Evolutionary conservation across 1,139 yeast species (phyloP).

Genomic region (Taphrina populina): DNA sequence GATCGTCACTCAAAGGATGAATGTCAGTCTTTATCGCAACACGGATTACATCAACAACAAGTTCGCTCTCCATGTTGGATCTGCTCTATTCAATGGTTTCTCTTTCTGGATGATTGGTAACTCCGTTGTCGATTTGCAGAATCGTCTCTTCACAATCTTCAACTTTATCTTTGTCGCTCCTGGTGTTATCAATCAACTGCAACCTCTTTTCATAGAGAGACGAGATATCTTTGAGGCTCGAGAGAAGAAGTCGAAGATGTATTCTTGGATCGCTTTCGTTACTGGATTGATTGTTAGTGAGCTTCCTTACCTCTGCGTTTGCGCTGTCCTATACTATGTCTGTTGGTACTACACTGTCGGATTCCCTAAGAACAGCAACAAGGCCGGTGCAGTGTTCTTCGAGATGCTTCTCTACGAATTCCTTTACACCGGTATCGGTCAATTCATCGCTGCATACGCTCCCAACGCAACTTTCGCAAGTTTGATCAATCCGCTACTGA

Average conservation of each 20-base stretch:
- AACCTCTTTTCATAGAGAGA: slow-evolving; percentile 50
- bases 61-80: slow-evolving; percentile 50
- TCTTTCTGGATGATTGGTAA: slow-evolving; percentile 48
- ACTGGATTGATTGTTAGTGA: slow-evolving; percentile 50
- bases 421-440: slow-evolving; percentile 52
- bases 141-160: slow-evolving; percentile 51
- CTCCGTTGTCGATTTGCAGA: slow-evolving; percentile 44
- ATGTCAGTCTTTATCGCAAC: slow-evolving; percentile 50
- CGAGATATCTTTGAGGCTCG: slow-evolving; percentile 61
- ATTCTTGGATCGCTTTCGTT: slow-evolving; percentile 56
- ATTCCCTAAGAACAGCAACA: slow-evolving; percentile 50
- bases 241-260: slow-evolving; percentile 62
- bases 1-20: slow-evolving; percentile 41
- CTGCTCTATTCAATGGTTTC: slow-evolving; percentile 56
- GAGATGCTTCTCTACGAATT: slow-evolving; percentile 51
- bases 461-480: slow-evolving; percentile 53
- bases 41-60: slow-evolving; percentile 52
- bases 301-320: slow-evolving; percentile 47
- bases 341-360: slow-evolving; percentile 48
- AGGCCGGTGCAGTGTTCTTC: slow-evolving; percentile 52
- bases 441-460: slow-evolving; percentile 50
- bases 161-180: slow-evolving; percentile 56
- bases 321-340: slow-evolving; percentile 44
- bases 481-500: slow-evolving; percentile 51
- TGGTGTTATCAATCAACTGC: slow-evolving; percentile 59